These are phyloP conservation scores for Carpinus fangiana DNA, from an alignment of 306 rosid genomes.

Conservation along the genomic window DNA sequence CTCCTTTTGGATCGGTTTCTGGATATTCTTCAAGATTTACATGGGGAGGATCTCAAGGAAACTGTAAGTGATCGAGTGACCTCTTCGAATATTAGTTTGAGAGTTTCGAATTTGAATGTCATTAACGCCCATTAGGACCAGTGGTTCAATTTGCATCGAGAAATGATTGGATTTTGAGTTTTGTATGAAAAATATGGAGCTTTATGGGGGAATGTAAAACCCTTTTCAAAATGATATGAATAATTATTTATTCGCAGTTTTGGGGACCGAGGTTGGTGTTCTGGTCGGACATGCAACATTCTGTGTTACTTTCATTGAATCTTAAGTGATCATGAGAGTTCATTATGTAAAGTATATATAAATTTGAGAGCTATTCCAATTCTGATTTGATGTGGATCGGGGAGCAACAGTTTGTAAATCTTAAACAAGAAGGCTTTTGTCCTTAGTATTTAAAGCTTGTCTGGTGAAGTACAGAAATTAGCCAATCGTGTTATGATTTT, in stretches of 20 bases:
- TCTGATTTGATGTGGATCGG: background rate
- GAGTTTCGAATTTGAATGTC: background rate
- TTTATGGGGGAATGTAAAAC: background rate
- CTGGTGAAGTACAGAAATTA: background rate
- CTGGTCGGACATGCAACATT: background rate
- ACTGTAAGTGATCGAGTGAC: conserved; percentile 57
- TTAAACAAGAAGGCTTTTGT: conserved; percentile 16
- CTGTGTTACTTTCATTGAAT: background rate
- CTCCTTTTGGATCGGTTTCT: conserved; percentile 91
- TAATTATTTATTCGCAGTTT: background rate
- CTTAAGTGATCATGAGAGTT: background rate
- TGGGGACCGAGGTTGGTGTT: background rate
- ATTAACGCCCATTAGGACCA: conserved; percentile 17
- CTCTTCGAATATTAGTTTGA: conserved; percentile 2
- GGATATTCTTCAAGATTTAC: conserved; percentile 97
- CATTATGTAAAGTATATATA: background rate
- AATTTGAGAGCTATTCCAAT: background rate
- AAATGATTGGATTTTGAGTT: conserved; percentile 12
- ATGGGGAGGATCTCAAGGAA: conserved; percentile 92
- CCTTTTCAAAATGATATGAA: background rate
- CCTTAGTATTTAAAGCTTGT: conserved; percentile 11
- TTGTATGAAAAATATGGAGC: conserved; percentile 23
- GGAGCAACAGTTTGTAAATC: background rate
- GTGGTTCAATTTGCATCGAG: conserved; percentile 13
- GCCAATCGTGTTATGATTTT: background rate